phyloP scores from a whole-genome alignment of 805 yeast species.

The Sugiyamaella smithiae region DNA sequence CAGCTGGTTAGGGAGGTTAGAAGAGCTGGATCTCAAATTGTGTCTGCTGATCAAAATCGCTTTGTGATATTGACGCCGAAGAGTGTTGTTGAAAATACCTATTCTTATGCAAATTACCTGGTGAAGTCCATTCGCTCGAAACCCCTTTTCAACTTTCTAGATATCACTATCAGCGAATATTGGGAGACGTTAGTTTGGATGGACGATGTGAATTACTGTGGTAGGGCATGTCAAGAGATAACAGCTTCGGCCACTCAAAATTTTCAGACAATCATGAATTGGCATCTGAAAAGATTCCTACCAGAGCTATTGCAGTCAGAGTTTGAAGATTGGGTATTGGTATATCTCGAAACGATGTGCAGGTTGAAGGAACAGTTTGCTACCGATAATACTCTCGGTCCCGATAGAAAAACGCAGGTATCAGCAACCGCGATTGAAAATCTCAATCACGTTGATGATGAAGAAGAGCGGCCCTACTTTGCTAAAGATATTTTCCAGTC shows the following conservation, averaged over 20 bases:
- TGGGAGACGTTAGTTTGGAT: slow-evolving; percentile 97
- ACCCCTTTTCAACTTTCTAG: slow-evolving; percentile 80
- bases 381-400: slow-evolving; percentile 5
- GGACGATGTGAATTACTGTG: slow-evolving; percentile 87
- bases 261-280: slow-evolving; percentile 31
- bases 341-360: slow-evolving; percentile 68
- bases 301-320: slow-evolving; percentile 77
- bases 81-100: slow-evolving; percentile 76
- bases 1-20: slow-evolving; percentile 79
- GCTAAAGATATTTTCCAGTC: slow-evolving; percentile 38
- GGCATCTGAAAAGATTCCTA: slow-evolving; percentile 76
- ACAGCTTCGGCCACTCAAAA: slow-evolving; percentile 26
- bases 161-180: slow-evolving; percentile 65
- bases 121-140: slow-evolving; percentile 73
- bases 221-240: slow-evolving; percentile 41
- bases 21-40: slow-evolving; percentile 71
- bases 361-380: slow-evolving; percentile 47
- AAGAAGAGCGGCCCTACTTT: slow-evolving; percentile 35
- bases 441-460: slow-evolving; percentile 36
- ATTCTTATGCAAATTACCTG: slow-evolving; percentile 84
- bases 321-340: slow-evolving; percentile 81
- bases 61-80: slow-evolving; percentile 72
- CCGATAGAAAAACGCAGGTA: slow-evolving; percentile 60
- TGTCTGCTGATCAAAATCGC: slow-evolving; percentile 77
- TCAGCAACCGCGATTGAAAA: slow-evolving; percentile 44